phyloP scores from a whole-genome alignment of 495 filamentous ascomycete species.

The Lindgomyces ingoldianus region DNA sequence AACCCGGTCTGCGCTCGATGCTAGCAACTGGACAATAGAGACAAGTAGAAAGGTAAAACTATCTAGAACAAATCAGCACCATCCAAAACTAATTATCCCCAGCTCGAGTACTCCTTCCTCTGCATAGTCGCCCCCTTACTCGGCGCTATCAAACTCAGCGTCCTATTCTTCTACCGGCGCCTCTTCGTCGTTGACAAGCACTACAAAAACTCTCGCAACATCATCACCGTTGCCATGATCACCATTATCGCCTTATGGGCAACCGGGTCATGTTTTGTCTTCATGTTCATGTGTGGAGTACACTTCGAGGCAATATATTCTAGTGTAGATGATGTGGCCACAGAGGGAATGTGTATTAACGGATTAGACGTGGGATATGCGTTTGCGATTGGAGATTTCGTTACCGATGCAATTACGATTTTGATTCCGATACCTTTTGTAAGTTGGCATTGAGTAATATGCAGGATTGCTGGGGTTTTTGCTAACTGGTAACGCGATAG shows the following conservation, averaged over 20 bases:
- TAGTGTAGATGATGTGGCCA: too few species aligned
- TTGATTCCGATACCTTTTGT: background rate
- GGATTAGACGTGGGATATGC: background rate
- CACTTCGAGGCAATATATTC: background rate
- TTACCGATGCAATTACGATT: background rate
- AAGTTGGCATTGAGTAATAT: too few species aligned
- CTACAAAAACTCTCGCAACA: slow-evolving; percentile 1
- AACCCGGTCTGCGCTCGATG: background rate
- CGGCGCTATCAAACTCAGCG: slow-evolving; percentile 4
- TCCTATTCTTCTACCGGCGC: slow-evolving; percentile 5
- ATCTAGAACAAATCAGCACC: background rate
- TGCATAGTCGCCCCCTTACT: background rate
- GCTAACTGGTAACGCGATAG: background rate
- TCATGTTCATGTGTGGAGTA: slow-evolving; percentile 12
- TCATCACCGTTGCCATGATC: background rate
- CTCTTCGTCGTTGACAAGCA: background rate
- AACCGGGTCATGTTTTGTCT: background rate
- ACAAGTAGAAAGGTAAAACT: background rate
- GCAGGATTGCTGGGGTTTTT: too few species aligned
- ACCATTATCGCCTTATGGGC: background rate
- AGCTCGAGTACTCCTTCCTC: slow-evolving; percentile 17
- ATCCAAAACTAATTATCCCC: background rate
- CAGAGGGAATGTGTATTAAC: background rate
- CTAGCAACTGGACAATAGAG: background rate
- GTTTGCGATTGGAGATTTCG: background rate